Percentiles rank a stretch among this genome's conserved stretches.
These are phyloP conservation scores for Zarea fungicola DNA, from an alignment of 2,329 filamentous ascomycete species.

Conservation along the genomic window DNA sequence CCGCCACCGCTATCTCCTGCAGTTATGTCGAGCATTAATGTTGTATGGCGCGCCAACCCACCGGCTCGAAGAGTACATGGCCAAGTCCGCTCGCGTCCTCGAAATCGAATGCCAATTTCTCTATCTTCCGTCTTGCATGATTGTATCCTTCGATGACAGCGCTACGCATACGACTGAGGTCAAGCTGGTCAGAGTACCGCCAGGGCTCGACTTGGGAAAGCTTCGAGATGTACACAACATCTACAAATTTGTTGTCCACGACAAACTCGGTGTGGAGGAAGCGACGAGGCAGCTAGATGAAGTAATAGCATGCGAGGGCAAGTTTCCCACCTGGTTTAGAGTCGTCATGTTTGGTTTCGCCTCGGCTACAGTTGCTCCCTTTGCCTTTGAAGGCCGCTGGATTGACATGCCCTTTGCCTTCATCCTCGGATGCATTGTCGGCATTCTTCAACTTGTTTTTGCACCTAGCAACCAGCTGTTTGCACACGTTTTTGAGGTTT, in stretches of 20 bases:
- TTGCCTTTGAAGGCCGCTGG: conserved; percentile 70
- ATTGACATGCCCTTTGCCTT: conserved; percentile 78
- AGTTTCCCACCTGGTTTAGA: conserved; percentile 46
- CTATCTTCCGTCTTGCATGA: conserved; percentile 90
- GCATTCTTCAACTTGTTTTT: conserved; percentile 67
- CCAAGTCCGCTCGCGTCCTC: conserved; percentile 81
- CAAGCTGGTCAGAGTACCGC: conserved; percentile 62
- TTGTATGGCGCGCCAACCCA: conserved; percentile 86
- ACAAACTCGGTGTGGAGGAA: conserved; percentile 66
- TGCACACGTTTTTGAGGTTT: conserved; percentile 47
- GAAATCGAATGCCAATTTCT: conserved; percentile 86
- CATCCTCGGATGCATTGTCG: conserved; percentile 67
- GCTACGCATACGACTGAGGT: conserved; percentile 73
- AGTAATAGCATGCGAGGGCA: conserved; percentile 40
- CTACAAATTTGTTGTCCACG: conserved; percentile 79
- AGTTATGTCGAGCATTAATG: conserved; percentile 83
- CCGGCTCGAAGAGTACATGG: conserved; percentile 86
- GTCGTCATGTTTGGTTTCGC: conserved; percentile 71
- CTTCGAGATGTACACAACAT: conserved; percentile 70
- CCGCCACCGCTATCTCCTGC: conserved; percentile 76
- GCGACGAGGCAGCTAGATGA: conserved; percentile 58
- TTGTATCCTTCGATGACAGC: conserved; percentile 80
- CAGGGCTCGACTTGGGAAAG: conserved; percentile 69
- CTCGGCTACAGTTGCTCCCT: conserved; percentile 70
- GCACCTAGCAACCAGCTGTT: conserved; percentile 70